Evolutionary conservation across 805 yeast species (phyloP).

Genomic region (Nakazawaea sp.): DNA sequence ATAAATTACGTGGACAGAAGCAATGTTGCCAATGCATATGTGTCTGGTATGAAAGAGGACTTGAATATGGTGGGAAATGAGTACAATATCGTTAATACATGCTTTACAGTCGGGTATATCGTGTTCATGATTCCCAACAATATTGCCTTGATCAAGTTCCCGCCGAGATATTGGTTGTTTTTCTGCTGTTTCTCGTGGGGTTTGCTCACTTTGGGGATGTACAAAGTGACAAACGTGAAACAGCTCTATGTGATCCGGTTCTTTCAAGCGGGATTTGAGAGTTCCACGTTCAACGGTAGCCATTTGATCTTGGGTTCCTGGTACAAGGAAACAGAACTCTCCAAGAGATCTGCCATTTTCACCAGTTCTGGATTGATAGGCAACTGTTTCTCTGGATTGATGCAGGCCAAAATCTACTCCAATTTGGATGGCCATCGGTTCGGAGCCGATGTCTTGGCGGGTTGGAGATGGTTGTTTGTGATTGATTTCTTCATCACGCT

Average conservation of each 20-base stretch:
- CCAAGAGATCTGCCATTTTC: conserved; percentile 46
- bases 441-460: conserved; percentile 38
- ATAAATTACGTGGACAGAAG: conserved; percentile 49
- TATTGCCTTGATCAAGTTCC: conserved; percentile 39
- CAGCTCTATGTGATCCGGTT: conserved; percentile 54
- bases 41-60: conserved; percentile 53
- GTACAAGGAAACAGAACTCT: conserved; percentile 41
- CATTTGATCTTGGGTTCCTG: conserved; percentile 49
- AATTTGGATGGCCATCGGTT: conserved; percentile 24
- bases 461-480: conserved; percentile 67
- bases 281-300: conserved; percentile 48
- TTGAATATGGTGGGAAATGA: conserved; percentile 35
- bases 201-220: conserved; percentile 42
- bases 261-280: conserved; percentile 55
- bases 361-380: conserved; percentile 50
- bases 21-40: conserved; percentile 48
- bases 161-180: conserved; percentile 45
- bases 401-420: conserved; percentile 47
- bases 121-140: conserved; percentile 60
- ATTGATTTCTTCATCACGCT: conserved; percentile 51
- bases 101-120: conserved; percentile 55
- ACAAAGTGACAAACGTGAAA: conserved; percentile 35
- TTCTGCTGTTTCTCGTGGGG: conserved; percentile 55
- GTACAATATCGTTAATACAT: conserved; percentile 44
- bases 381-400: conserved; percentile 45